Base-by-base conservation (phyloP, 2,329 filamentous ascomycete species). In the Fusarium guadeloupense region DNA sequence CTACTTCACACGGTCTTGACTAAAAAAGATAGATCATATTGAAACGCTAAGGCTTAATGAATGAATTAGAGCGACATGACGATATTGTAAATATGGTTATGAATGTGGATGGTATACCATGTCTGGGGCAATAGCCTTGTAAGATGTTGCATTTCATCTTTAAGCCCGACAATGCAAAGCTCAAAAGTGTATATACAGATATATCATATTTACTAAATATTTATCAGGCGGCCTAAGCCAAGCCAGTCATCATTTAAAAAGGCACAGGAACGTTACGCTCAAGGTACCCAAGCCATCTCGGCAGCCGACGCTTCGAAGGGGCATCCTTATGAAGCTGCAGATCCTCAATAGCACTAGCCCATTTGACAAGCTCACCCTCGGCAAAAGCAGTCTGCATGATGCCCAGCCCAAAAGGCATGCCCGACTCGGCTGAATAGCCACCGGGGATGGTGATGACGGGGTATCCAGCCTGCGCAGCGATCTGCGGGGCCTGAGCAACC, bases 391-490 rank as follows among this genome's bases (percentile, higher is more conserved):
- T 89, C 46, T 85, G 77, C 72, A 79, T 74, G 72, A 89, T 76
- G 0, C 79, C 84, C 21, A 89, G 71, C 2, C 86, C 85, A 59
- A 86, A 87, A 0, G 85, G 85, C 83, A 89, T 87, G 7, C 85
- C 84, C 3, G 74, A 77, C 4, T 80, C 82, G 12, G 71, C 75
- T 62, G 83, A 78, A 6, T 85, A 76, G 2, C 87, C 87, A 0
- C 82, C 86, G 0, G 90, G 90, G 1, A 93, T 71, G 0, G 89
- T 91, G 44, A 92, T 80, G 69, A 90, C 81, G 0, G 89, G 90
- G 69, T 92, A 93, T 0, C 89, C 89, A 6, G 90, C 90, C 74
- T 92, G 89, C 0, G 90, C 90, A 1, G 89, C 87, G 55, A 91
- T 84, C 74, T 91, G 86, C 59, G 86, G 86, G 5, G 84, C 84